Base-by-base conservation (phyloP, 495 filamentous ascomycete species). In the Entonaema liquescens region DNA sequence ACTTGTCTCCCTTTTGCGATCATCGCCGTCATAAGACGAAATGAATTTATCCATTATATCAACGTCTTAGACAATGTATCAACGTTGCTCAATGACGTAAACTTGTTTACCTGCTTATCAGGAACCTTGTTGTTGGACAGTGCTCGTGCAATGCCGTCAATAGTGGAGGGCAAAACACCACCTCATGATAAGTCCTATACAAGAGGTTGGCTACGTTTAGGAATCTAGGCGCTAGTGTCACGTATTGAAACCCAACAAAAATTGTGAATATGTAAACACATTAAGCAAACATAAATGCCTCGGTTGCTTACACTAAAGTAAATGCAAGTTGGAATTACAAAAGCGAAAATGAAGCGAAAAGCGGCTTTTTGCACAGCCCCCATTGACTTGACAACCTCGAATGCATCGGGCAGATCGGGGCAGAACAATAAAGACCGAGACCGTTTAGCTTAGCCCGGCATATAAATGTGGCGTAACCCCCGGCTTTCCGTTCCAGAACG, bases 351-450 rank as follows among this genome's bases (percentile, higher is more conserved):
- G 66, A 62, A 63, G 52, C 62, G 62, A 65, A 58, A 66, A 56
- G 17, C 62, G 68, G 67, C 38, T 31, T 40, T 40, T 52, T 59
- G 58, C 68, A 71, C 58, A 66, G 68, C 68, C 68, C 68, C 26
- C 68, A 25, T 71, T 62, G 68, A 58, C n/a, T n/a, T n/a, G n/a
- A n/a, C n/a, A n/a, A n/a, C n/a, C n/a, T n/a, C n/a, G n/a, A n/a
- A n/a, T n/a, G n/a, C 19, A 56, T 17, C 12, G 53, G 31, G 31
- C 28, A 19, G 15, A 5, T 28, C 26, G 49, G 23, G 12, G n/a
- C n/a, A 36, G 11, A 54, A 33, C 59, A 11, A 31, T 23, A 42
- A 40, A 42, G 28, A 56, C 63, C 63, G 57, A 62, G 53, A 53
- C 47, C 47, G 49, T 56, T 35, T 56, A 29, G 49, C 49, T 28